Conservation (phyloP, 352 stramenopile species). For the Aphanomyces stellatus region DNA sequence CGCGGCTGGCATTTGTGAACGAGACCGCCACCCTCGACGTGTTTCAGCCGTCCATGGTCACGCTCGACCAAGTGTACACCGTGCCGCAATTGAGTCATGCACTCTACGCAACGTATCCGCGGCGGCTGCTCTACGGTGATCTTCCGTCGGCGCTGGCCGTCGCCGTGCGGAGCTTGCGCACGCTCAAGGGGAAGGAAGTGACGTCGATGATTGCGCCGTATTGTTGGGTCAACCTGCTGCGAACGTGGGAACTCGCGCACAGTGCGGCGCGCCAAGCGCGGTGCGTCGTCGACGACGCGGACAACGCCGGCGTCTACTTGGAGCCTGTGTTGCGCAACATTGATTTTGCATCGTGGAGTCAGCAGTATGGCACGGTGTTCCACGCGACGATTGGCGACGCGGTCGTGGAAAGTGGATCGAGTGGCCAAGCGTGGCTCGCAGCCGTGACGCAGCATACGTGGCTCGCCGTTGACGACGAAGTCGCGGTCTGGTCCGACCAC, state of each 20-base stretch:
- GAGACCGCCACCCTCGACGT: not conserved
- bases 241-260: constrained; percentile 2
- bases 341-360: not conserved
- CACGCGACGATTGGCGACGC: not conserved
- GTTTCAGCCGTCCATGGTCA: not conserved
- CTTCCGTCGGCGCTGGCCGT: not conserved
- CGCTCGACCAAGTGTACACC: not conserved
- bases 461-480: not conserved
- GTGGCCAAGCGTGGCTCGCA: not conserved
- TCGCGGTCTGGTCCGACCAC: not conserved
- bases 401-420: not conserved
- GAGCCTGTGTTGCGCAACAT: constrained; percentile 12
- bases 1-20: not conserved
- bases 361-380: not conserved
- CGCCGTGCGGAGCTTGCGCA: not conserved
- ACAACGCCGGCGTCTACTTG: constrained; percentile 9
- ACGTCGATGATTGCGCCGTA: not conserved
- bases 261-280: not conserved
- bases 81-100: not conserved
- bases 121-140: not conserved
- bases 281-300: not conserved
- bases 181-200: not conserved
- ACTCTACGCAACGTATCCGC: not conserved
- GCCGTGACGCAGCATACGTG: not conserved
- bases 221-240: constrained; percentile 1